A percentile compares a stretch with the other conserved stretches of the same genome.
phyloP scores from a whole-genome alignment of 192 early-diverging fungal genomes.

The Pilaira anomala region DNA sequence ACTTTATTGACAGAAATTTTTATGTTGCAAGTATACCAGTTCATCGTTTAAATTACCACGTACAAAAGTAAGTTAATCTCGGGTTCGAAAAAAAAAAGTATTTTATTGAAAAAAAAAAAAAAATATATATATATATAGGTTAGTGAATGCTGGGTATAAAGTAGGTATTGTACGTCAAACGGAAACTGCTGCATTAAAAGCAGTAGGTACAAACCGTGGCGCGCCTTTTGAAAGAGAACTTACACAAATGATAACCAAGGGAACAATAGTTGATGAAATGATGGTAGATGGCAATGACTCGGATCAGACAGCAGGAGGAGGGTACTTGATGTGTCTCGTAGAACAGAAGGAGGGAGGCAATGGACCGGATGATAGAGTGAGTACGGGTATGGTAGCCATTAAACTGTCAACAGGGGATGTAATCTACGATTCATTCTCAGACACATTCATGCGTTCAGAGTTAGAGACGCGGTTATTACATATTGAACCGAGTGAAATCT shows the following conservation, averaged over 20 bases:
- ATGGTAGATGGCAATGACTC: slow-evolving; percentile 31
- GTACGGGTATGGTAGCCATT: slow-evolving; percentile 52
- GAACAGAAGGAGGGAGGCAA: slow-evolving; percentile 41
- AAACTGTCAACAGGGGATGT: slow-evolving; percentile 66
- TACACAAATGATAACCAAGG: slow-evolving; percentile 66
- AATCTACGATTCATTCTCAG: slow-evolving; percentile 69
- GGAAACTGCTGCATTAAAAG: slow-evolving; percentile 86
- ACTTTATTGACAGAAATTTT: slow-evolving; percentile 76
- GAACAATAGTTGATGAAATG: slow-evolving; percentile 51
- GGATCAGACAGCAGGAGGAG: slow-evolving; percentile 22
- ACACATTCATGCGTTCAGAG: slow-evolving; percentile 57
- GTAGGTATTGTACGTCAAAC: slow-evolving; percentile 82
- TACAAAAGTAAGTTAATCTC: slow-evolving; percentile 67
- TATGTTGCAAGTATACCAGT: slow-evolving; percentile 77
- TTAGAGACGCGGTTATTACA: slow-evolving; percentile 69
- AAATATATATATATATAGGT: slow-evolving; percentile 29
- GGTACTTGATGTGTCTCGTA: slow-evolving; percentile 53
- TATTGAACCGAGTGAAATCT: slow-evolving; percentile 63
- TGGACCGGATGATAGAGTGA: slow-evolving; percentile 44
- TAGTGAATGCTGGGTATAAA: slow-evolving; percentile 80
- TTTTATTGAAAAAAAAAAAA: neutral
- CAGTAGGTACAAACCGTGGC: slow-evolving; percentile 60
- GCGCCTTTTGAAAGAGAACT: slow-evolving; percentile 67
- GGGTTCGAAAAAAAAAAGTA: neutral
- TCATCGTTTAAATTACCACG: slow-evolving; percentile 75